Base-by-base conservation (phyloP, 2,329 filamentous ascomycete genomes). In the Botrytis cinerea region DNA sequence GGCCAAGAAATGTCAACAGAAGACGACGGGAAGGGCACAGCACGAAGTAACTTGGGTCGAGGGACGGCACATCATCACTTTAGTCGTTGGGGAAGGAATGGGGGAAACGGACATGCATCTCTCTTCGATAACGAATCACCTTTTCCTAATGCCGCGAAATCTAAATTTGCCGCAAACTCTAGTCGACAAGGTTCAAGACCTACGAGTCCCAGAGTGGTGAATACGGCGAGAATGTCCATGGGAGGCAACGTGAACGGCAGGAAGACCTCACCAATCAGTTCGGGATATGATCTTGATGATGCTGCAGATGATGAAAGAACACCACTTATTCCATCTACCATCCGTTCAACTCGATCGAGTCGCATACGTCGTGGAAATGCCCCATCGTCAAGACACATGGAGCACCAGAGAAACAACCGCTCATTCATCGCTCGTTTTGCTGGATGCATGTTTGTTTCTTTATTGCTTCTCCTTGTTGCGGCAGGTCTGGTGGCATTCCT, bases 401-500 rank as follows among this genome's bases (percentile, higher is more conserved):
- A 97, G 79, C 89, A 92, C 72, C 90, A 93, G 80, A 85, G 88
- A 69, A 86, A 88, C 71, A 85, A 87, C 67, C 88, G 89, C 38
- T 86, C 92, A 78, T 87, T 92, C 84, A 81, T 92, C 82, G 85
- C 89, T 77, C 90, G 92, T 48, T 93, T 94, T 78, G 93, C 94
- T n/a, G 93, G 94, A 72, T 98, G 94, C 80, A 85, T 97, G 18
- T 88, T 97, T 20, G 87, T 97, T n/a, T 90, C 91, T 3, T 87
- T 97, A 75, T 90, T 98, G 84, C 84, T 98, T 35, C 83, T 96
- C 54, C 85, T 97, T 25, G 89, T 98, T 60, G 88, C 97, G 66
- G 91, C 94, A n/a, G 93, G 93, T 60, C 92, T 93, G 16, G 91
- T 96, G 54, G 93, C 92, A 35, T 96, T 98, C 82, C 90, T 98